Conservation (phyloP, 2,329 filamentous ascomycete genomes). For the Paracoccidioides lutzii region DNA sequence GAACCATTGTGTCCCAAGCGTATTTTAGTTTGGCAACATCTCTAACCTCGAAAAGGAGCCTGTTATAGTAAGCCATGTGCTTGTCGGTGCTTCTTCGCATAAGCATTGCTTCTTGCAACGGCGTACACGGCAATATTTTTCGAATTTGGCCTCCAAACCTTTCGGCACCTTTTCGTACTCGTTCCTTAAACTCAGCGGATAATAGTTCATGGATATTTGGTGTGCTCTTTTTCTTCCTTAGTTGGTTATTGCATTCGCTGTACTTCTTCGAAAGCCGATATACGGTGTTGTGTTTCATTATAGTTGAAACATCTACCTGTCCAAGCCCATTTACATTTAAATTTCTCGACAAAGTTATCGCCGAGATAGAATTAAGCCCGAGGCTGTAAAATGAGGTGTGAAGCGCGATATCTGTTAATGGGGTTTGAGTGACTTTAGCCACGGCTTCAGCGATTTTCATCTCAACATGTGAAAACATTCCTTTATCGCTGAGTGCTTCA, state of each 20-base stretch:
- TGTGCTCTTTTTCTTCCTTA: background rate
- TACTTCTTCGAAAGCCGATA: constrained; percentile 36
- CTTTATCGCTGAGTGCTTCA: constrained; percentile 18
- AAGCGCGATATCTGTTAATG: constrained; percentile 39
- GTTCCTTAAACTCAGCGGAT: constrained; percentile 17
- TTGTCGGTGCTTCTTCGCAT: constrained; percentile 38
- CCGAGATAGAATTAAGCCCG: constrained; percentile 72
- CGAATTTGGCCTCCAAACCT: constrained; percentile 30
- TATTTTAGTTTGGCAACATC: constrained; percentile 39
- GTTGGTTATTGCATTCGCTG: background rate
- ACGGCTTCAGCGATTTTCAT: constrained; percentile 43
- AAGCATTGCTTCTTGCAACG: constrained; percentile 80
- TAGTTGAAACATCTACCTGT: constrained; percentile 51
- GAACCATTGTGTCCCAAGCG: constrained; percentile 51
- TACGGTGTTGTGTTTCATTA: constrained; percentile 58
- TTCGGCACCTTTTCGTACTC: constrained; percentile 23
- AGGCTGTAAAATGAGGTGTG: constrained; percentile 65
- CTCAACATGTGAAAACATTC: constrained; percentile 45
- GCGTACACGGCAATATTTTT: constrained; percentile 64
- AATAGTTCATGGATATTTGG: constrained; percentile 9
- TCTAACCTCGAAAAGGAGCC: constrained; percentile 50
- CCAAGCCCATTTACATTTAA: constrained; percentile 38
- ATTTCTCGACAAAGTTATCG: constrained; percentile 53
- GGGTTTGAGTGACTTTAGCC: constrained; percentile 36
- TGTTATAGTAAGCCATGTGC: constrained; percentile 56